Evolutionary conservation across 78 protist species (phyloP).

Genomic region (Emiliania huxleyi): DNA sequence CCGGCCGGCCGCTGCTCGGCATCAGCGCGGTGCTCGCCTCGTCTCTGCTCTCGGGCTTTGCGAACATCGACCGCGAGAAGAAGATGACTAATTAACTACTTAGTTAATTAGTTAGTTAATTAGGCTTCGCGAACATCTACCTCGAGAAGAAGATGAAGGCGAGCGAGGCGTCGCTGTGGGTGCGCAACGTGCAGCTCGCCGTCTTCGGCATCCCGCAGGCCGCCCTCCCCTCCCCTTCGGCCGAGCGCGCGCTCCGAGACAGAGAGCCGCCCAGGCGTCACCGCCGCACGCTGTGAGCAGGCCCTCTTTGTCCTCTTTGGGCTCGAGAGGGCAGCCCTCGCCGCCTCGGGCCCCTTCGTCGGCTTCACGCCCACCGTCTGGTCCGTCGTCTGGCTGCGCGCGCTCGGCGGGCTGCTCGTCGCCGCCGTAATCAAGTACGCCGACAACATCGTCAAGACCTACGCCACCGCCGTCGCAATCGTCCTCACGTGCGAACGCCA

Average conservation of each 20-base stretch:
- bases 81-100: not conserved
- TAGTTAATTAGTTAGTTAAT: too few species aligned
- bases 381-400: not conserved
- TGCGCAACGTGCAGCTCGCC: slow-evolving; percentile 42
- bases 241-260: too few species aligned
- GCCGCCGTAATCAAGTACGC: slow-evolving; percentile 50
- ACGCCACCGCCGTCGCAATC: not conserved
- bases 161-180: not conserved
- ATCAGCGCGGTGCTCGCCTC: not conserved
- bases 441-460: slow-evolving; percentile 23
- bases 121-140: not conserved
- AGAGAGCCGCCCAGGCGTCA: too few species aligned
- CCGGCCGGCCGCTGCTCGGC: not conserved
- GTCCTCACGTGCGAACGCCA: slow-evolving; percentile 25
- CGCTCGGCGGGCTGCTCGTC: slow-evolving; percentile 42
- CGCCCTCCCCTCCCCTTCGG: too few species aligned
- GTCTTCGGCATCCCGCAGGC: not conserved
- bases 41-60: not conserved
- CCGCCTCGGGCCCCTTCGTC: not conserved
- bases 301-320: not conserved
- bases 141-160: slow-evolving; percentile 1
- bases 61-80: slow-evolving; percentile 4
- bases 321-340: not conserved
- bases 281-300: too few species aligned
- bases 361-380: slow-evolving; percentile 34